Evolutionary conservation across 805 yeast species (phyloP).

Genomic region (Ogataea saltuana): DNA sequence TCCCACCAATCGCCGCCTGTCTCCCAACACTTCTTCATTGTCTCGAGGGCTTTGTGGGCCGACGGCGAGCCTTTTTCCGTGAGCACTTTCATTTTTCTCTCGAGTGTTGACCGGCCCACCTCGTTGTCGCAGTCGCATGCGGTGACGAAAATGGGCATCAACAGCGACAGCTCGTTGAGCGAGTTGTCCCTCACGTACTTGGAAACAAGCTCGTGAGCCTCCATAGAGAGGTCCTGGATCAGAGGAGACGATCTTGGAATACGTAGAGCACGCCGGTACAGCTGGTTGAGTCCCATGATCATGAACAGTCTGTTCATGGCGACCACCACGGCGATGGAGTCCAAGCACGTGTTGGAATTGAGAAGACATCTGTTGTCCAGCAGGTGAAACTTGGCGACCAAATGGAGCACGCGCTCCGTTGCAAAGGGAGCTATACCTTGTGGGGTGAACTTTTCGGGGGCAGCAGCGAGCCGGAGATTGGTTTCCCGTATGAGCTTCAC

Average conservation of each 20-base stretch:
- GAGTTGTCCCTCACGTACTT: constrained; percentile 45
- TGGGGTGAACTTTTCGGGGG: constrained; percentile 17
- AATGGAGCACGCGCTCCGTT: constrained; percentile 41
- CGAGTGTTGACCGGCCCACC: constrained; percentile 38
- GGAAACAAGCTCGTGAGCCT: constrained; percentile 40
- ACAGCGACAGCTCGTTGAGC: constrained; percentile 55
- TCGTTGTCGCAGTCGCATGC: constrained; percentile 55
- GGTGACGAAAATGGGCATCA: constrained; percentile 56
- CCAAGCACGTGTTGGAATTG: constrained; percentile 8
- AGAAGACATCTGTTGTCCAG: constrained; percentile 21
- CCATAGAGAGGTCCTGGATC: constrained; percentile 49
- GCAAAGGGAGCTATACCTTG: too few species aligned
- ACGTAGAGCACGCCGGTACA: constrained; percentile 55
- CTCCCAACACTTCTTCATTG: constrained; percentile 56
- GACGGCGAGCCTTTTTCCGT: constrained; percentile 43
- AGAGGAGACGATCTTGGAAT: constrained; percentile 46
- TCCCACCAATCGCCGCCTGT: constrained; percentile 53
- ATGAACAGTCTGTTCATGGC: constrained; percentile 55
- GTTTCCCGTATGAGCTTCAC: constrained; percentile 40
- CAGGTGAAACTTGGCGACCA: constrained; percentile 36
- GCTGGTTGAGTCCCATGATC: constrained; percentile 53
- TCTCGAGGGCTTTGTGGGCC: constrained; percentile 33
- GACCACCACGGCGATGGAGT: constrained; percentile 32
- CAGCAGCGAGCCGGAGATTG: constrained; percentile 20
- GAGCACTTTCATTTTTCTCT: constrained; percentile 42